Evolutionary conservation across 179 eudicot species (phyloP), one percentile per base, ranked within the genome.

Genomic region (Amaranthus tricolor): DNA sequence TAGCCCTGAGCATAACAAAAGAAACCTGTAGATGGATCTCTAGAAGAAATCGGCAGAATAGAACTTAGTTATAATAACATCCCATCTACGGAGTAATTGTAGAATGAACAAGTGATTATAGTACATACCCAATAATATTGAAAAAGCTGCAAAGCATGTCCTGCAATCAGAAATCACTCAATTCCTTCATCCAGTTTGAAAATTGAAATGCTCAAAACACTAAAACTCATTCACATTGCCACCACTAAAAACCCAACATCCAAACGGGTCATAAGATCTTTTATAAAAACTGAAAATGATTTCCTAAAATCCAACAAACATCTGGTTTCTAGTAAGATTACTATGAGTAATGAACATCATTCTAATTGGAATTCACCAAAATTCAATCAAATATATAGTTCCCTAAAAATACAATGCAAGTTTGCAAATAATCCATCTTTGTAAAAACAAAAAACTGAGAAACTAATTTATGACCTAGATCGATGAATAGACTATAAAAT

Each of bases 111-210:
- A 68, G 44, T 2, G 3, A 74, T 2, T 31, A 12, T 56, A 52
- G 16, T n/a, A 82, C 80, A 48, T 82, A 95, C 99, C 99, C 98
- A 68, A 95, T 81, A 50, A 93, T 93, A 84, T 89, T 88, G 91
- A 95, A 95, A 81, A 95, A 93, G 80, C 99, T 95, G 91, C 94
- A 95, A 53, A 93, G 83, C 98, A 95, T 86, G 82, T 95, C 99
- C 99, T 93, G 93, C 87, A 86, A 52, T 67, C 60, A 66, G 0
- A 51, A 68, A 31, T 2, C 40, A 31, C 40, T 31, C 40, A 31
- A 31, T 31, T 31, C 3, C 40, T 31, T 31, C 40, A 31, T 31
- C 40, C 40, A 31, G 40, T 31, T 16, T 10, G 20, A 7, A 43
- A 45, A 74, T 7, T 12, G 19, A 2, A 40, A 64, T 52, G 71